Percentiles rank a stretch among this genome's conserved stretches.
Evolutionary conservation across 306 rosid species (phyloP).

Genomic region (Ammopiptanthus mongolicus): DNA sequence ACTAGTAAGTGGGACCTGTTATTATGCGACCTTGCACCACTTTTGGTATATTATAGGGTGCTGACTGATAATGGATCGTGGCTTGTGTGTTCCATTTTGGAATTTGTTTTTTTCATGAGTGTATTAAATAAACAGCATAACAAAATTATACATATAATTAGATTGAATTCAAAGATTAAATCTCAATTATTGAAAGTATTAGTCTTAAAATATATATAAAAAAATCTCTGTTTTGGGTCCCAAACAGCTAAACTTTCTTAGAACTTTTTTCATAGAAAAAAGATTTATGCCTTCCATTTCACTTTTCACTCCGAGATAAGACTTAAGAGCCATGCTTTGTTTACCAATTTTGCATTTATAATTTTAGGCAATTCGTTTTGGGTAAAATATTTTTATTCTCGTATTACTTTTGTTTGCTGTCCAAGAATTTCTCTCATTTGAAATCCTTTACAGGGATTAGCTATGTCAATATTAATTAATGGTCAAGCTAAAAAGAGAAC

Average conservation of each 20-base stretch:
- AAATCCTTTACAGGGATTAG: not conserved
- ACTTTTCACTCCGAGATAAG: not conserved
- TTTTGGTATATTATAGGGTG: constrained; percentile 1
- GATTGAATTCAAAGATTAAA: too few relatives aligned
- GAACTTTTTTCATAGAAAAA: not conserved
- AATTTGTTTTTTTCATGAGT: not conserved
- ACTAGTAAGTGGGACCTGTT: constrained; percentile 5
- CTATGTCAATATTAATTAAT: too few relatives aligned
- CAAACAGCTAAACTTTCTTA: not conserved
- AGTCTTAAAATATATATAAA: not conserved
- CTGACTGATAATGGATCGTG: not conserved
- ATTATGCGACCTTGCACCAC: not conserved
- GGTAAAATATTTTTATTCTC: not conserved
- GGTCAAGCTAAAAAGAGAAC: too few relatives aligned
- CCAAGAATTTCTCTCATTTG: not conserved
- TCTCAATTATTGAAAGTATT: not conserved
- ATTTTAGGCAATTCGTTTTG: not conserved
- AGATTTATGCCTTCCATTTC: not conserved
- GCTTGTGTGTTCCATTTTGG: not conserved
- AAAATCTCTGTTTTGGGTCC: too few relatives aligned
- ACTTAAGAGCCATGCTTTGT: not conserved
- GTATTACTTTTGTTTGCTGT: not conserved
- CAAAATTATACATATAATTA: not conserved
- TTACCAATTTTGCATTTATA: not conserved
- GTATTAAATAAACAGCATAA: too few relatives aligned